Percentiles rank a stretch among this genome's conserved stretches.
phyloP scores from a whole-genome alignment of 306 rosid genomes.

The Parietaria judaica region DNA sequence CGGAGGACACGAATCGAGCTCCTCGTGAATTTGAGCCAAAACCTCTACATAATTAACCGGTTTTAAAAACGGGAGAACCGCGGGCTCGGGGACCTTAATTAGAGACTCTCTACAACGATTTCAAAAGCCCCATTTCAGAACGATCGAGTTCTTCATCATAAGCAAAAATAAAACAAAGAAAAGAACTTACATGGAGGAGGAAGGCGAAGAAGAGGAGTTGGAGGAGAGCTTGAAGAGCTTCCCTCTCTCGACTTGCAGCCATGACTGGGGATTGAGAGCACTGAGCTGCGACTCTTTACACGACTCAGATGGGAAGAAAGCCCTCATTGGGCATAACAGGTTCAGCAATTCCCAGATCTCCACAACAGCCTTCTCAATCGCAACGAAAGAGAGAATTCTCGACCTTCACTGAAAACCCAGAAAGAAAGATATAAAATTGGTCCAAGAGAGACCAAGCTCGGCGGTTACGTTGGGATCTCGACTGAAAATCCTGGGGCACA shows the following conservation, averaged over 20 bases:
- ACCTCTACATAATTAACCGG: constrained; percentile 81
- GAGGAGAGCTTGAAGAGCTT: constrained; percentile 60
- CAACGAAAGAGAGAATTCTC: too few relatives aligned
- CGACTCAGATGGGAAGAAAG: constrained; percentile 67
- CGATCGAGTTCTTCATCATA: constrained; percentile 1
- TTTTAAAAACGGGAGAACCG: constrained; percentile 62
- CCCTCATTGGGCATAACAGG: constrained; percentile 76
- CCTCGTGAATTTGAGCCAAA: constrained; percentile 93
- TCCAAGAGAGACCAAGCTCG: constrained; percentile 2
- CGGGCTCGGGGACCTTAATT: constrained; percentile 77
- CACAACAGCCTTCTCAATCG: constrained; percentile 42
- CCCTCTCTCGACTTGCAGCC: constrained; percentile 98
- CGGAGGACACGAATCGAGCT: constrained; percentile 68
- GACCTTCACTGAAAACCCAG: not conserved
- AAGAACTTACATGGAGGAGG: constrained; percentile 65
- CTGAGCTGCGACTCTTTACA: constrained; percentile 64
- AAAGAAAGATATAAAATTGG: constrained; percentile 16
- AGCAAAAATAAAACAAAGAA: constrained; percentile 5
- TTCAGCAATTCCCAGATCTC: constrained; percentile 77
- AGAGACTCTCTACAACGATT: constrained; percentile 66
- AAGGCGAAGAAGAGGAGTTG: constrained; percentile 26
- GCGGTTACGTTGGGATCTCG: constrained; percentile 27
- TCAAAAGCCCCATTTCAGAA: constrained; percentile 13
- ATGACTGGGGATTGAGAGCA: constrained; percentile 78
- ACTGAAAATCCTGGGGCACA: constrained; percentile 17